A percentile compares a stretch with the other conserved stretches of the same genome.
Conservation (phyloP, 1,139 yeast species). For the Geotrichum reessii region DNA sequence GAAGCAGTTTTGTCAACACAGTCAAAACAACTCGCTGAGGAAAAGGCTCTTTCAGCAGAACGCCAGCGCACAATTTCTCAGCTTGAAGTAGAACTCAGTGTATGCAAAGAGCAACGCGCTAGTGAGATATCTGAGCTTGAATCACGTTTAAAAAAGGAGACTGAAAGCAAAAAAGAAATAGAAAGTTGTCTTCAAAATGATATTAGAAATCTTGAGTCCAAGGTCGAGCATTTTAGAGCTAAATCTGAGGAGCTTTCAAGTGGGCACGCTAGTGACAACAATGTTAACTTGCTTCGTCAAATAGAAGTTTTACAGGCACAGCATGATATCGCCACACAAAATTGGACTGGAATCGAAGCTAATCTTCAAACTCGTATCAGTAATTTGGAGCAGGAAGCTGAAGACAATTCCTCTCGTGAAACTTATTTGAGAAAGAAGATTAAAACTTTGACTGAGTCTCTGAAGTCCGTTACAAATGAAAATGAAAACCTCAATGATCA, state of each 20-base stretch:
- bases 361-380: slow-evolving; percentile 46
- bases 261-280: slow-evolving; percentile 25
- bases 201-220: slow-evolving; percentile 37
- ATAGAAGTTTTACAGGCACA: slow-evolving; percentile 59
- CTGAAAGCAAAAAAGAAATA: slow-evolving; percentile 17
- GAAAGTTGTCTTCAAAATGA: slow-evolving; percentile 30
- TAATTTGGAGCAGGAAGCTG: slow-evolving; percentile 41
- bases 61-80: slow-evolving; percentile 23
- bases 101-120: slow-evolving; percentile 20
- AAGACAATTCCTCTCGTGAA: slow-evolving; percentile 29
- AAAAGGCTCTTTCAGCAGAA: slow-evolving; percentile 13
- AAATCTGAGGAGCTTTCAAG: slow-evolving; percentile 37
- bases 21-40: slow-evolving; percentile 25
- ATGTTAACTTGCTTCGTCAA: slow-evolving; percentile 34
- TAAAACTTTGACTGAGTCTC: slow-evolving; percentile 24
- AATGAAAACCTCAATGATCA: slow-evolving; percentile 30
- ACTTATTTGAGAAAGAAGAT: slow-evolving; percentile 25
- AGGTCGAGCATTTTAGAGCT: slow-evolving; percentile 42
- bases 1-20: slow-evolving; percentile 24
- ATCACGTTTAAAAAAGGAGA: slow-evolving; percentile 22
- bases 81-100: slow-evolving; percentile 19
- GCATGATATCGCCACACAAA: slow-evolving; percentile 58
- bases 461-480: slow-evolving; percentile 23
- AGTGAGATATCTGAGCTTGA: slow-evolving; percentile 26
- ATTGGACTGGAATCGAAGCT: slow-evolving; percentile 60